Conservation (phyloP, 305 asterid species). For the Solanum hybrid region DNA sequence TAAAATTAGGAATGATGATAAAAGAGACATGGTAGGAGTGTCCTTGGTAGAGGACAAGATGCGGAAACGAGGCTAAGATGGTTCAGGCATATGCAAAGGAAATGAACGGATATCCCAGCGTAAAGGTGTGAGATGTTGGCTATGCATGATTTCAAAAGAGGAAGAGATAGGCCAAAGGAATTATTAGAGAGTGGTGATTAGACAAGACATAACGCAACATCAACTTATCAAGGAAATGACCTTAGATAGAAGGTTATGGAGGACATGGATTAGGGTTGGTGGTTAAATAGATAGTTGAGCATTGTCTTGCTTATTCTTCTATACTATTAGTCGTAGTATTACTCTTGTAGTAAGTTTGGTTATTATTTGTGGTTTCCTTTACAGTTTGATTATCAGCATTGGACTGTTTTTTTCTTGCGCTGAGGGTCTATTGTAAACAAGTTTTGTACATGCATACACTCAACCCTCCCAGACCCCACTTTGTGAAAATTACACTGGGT, state of each 20-base stretch:
- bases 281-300: background rate
- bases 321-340: background rate
- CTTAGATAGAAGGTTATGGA: background rate
- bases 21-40: background rate
- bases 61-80: background rate
- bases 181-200: background rate
- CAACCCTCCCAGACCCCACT: background rate
- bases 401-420: background rate
- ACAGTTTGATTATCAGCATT: background rate
- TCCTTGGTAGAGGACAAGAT: background rate
- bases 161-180: background rate
- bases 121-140: background rate
- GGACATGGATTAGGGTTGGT: background rate
- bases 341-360: background rate
- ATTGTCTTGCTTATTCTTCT: background rate
- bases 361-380: background rate
- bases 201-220: background rate
- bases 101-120: background rate
- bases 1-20: background rate
- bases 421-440: background rate
- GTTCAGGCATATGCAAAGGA: background rate
- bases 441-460: background rate
- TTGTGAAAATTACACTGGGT: background rate
- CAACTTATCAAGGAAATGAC: background rate
- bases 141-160: background rate